phyloP scores from a whole-genome alignment of 169 alveolate species.

The Eimeria necatrix region DNA sequence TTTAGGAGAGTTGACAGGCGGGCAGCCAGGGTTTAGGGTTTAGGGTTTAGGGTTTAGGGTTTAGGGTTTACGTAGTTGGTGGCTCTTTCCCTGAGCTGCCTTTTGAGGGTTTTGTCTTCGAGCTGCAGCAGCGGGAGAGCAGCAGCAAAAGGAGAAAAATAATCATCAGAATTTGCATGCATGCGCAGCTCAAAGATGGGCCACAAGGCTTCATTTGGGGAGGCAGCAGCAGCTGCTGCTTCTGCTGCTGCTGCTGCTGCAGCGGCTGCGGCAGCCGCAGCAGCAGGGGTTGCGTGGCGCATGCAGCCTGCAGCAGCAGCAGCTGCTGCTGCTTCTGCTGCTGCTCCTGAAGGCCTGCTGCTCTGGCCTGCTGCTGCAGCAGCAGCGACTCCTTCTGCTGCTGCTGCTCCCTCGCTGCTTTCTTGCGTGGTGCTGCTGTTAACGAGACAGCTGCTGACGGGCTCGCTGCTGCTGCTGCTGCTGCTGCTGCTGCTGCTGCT shows the following conservation, averaged over 20 bases:
- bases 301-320: not conserved
- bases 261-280: not conserved
- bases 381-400: too few species aligned
- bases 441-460: not conserved
- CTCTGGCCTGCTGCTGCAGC: not conserved
- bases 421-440: not conserved
- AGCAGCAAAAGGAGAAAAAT: not conserved
- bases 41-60: too few species aligned
- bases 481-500: constrained; percentile 25
- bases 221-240: not conserved
- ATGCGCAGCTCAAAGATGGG: not conserved
- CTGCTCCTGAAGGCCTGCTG: not conserved
- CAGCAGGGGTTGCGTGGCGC: not conserved
- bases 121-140: not conserved
- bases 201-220: not conserved
- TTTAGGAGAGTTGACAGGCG: too few species aligned
- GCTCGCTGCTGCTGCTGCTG: too few species aligned
- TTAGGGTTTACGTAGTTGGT: not conserved
- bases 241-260: not conserved
- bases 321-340: not conserved
- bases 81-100: not conserved
- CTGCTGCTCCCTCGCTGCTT: not conserved
- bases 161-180: not conserved
- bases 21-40: too few species aligned
- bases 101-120: not conserved